Conservation (phyloP, 129 eudicot genomes). For the Smallanthus sonchifolius region DNA sequence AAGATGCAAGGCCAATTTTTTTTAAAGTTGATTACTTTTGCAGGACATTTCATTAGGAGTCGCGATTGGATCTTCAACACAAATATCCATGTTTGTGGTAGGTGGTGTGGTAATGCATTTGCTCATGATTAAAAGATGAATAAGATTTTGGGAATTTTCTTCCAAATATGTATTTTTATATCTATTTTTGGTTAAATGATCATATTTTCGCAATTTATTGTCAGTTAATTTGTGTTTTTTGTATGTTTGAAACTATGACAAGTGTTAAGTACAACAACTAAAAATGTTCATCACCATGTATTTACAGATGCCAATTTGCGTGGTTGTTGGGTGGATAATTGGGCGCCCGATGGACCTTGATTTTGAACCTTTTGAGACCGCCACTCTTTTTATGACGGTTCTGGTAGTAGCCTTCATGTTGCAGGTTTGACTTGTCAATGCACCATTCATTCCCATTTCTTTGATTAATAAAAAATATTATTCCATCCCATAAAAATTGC, state of each 20-base stretch:
- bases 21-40: background rate
- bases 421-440: slow-evolving; percentile 44
- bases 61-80: slow-evolving; percentile 26
- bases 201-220: background rate
- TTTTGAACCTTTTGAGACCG: slow-evolving; percentile 74
- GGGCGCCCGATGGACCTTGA: slow-evolving; percentile 70
- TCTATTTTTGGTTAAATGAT: background rate
- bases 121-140: background rate
- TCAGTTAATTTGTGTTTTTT: slow-evolving; percentile 7
- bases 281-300: background rate
- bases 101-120: background rate
- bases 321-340: slow-evolving; percentile 70
- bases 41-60: slow-evolving; percentile 29
- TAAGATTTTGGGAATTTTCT: background rate
- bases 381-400: slow-evolving; percentile 67
- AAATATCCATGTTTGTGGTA: slow-evolving; percentile 36
- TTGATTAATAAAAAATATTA: background rate
- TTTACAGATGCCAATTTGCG: slow-evolving; percentile 73
- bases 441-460: background rate
- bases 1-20: background rate
- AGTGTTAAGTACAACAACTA: background rate
- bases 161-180: background rate
- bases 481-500: background rate
- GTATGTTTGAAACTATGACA: slow-evolving; percentile 1
- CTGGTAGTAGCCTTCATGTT: slow-evolving; percentile 74